Base-by-base conservation (phyloP, 371 early-diverging fungal genomes). In the Syncephalastrum sp. region DNA sequence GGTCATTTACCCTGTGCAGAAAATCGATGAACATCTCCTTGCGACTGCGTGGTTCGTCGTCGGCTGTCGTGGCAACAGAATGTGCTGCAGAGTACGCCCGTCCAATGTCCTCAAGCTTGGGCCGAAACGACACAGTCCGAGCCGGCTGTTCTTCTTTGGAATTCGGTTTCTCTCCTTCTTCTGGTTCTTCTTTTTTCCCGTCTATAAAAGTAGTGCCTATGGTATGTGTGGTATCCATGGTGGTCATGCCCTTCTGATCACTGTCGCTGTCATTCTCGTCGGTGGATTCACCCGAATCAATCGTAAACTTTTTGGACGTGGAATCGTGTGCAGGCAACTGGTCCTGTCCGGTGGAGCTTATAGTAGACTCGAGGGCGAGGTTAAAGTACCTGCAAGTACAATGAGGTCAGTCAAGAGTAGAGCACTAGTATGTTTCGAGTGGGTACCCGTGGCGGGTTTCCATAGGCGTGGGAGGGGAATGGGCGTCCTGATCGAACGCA, bases 101-200 rank as follows among this genome's bases (percentile, higher is more conserved):
- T n/a, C 60, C 60, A 17, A 60, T 54, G 46, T 60, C 41, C 49
- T 60, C 60, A 7, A 60, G 54, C 38, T 60, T 60, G 6, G 60
- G 60, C 14, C 60, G 60, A 43, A 60, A 60, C 10, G 59, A 51
- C 13, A 59, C 60, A 1, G 42, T 54, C 21, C 60, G 53, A 13
- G 19, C n/a, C 13, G 44, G 44, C 17, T 52, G 29, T 33, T 19
- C 7, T 49, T 16, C 7, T 21, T 21, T 21, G 2, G 21, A 21
- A 21, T 21, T 21, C 21, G 21, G 21, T 21, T 1, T 21, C 21
- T 21, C 19, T 47, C 42, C 13, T 19, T 16, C 47, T 4, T n/a
- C 21, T 10, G 1, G n/a, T n/a, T 44, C 42, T 43, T 50, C 24
- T 29, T 25, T 24, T 12, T 47, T 10, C 8, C 8, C 38, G 8